These are phyloP conservation scores for Aspergillus sp. DNA, from an alignment of 2,329 filamentous ascomycete genomes.

Conservation along the genomic window DNA sequence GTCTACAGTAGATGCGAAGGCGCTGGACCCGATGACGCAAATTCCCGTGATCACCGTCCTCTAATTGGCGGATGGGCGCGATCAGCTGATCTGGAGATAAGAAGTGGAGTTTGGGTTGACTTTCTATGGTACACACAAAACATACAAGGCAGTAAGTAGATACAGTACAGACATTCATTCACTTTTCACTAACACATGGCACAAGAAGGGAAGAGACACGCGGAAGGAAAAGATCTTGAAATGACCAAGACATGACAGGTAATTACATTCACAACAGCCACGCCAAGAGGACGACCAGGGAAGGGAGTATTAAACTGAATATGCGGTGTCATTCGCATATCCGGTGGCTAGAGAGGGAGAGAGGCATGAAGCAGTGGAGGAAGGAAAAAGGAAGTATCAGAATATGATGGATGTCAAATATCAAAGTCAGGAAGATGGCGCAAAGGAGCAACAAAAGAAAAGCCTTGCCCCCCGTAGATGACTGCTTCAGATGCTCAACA, in stretches of 20 bases:
- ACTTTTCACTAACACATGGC: background rate
- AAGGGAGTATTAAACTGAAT: background rate
- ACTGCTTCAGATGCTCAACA: background rate
- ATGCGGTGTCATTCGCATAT: background rate
- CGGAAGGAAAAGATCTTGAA: conserved; percentile 12
- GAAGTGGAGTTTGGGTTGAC: too few relatives aligned
- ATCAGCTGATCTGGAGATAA: too few relatives aligned
- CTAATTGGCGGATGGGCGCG: too few relatives aligned
- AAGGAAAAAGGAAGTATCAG: conserved; percentile 6
- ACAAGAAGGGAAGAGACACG: background rate
- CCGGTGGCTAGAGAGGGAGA: background rate
- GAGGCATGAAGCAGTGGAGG: conserved; percentile 8
- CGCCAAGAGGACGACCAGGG: conserved; percentile 1
- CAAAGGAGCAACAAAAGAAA: too few relatives aligned
- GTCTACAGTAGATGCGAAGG: too few relatives aligned
- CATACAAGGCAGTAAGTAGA: background rate
- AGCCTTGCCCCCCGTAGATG: background rate
- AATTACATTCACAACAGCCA: conserved; percentile 20
- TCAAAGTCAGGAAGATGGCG: background rate
- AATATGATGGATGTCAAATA: conserved; percentile 3
- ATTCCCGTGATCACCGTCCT: too few relatives aligned
- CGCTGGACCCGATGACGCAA: too few relatives aligned
- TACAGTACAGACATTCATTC: background rate
- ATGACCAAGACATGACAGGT: conserved; percentile 9
- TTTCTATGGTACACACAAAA: too few relatives aligned